Conservation (phyloP, 306 rosid species). For the Prunus armeniaca region DNA sequence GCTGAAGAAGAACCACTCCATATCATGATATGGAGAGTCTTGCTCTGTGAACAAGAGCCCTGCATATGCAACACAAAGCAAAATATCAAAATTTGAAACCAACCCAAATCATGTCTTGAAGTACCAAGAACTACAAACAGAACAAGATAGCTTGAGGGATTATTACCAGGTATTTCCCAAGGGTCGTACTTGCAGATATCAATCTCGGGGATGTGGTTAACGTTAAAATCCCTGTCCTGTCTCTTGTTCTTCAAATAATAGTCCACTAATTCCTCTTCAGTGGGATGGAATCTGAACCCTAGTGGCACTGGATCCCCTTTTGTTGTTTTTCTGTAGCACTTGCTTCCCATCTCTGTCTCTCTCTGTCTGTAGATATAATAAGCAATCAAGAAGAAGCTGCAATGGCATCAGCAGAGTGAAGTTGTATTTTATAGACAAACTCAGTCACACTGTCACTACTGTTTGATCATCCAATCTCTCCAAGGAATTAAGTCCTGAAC, state of each 20-base stretch:
- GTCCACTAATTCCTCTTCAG: slow-evolving; percentile 51
- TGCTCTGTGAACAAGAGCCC: slow-evolving; percentile 19
- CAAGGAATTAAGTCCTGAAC: background rate
- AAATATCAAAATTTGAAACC: background rate
- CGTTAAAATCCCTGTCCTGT: background rate
- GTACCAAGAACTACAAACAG: background rate
- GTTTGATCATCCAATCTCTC: background rate
- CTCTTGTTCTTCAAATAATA: slow-evolving; percentile 45
- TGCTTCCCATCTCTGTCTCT: background rate
- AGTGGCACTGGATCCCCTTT: slow-evolving; percentile 13
- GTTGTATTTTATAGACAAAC: background rate
- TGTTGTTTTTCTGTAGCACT: background rate
- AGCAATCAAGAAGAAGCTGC: no score
- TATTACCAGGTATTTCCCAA: slow-evolving; percentile 43
- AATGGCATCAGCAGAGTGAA: background rate
- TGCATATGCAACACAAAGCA: background rate
- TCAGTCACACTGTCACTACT: background rate
- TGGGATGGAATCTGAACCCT: slow-evolving; percentile 64
- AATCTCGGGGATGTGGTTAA: slow-evolving; percentile 28
- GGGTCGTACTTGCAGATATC: slow-evolving; percentile 56
- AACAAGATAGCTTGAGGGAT: background rate
- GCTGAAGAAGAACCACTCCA: slow-evolving; percentile 54
- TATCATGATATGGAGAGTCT: slow-evolving; percentile 12
- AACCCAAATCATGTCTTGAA: background rate
- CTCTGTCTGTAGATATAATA: background rate